Conservation (phyloP, 164 flowering plant species). For the Magnolia officinalis region DNA sequence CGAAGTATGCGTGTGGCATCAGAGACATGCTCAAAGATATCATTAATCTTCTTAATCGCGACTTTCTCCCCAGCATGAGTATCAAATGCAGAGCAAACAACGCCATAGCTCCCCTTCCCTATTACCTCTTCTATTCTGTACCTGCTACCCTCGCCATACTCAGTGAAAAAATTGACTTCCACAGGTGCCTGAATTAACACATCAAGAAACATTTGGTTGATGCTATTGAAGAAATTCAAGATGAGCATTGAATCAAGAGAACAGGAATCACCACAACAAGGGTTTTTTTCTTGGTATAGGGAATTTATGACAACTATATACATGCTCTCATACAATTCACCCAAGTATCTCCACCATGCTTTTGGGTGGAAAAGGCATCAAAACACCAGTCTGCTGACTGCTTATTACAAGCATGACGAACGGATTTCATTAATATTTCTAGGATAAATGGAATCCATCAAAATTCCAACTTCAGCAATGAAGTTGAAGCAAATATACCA, state of each 20-base stretch:
- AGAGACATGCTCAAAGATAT: constrained; percentile 94
- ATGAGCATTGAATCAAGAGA: not conserved
- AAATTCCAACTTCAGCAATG: not conserved
- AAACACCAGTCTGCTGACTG: too few relatives aligned
- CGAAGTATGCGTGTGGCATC: constrained; percentile 97
- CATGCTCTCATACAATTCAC: not conserved
- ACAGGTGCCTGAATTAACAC: constrained; percentile 52
- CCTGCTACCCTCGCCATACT: constrained; percentile 92
- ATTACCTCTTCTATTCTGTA: constrained; percentile 91
- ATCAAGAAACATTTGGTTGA: not conserved
- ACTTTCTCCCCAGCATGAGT: constrained; percentile 91
- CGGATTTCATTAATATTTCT: too few relatives aligned
- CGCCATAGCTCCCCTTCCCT: constrained; percentile 98
- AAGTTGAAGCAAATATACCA: not conserved
- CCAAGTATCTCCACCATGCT: not conserved
- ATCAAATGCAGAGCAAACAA: constrained; percentile 89
- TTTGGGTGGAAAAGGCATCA: too few relatives aligned
- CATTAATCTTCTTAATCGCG: constrained; percentile 95
- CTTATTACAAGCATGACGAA: too few relatives aligned
- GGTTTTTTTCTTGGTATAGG: too few relatives aligned
- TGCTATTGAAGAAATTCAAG: not conserved
- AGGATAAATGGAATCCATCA: not conserved
- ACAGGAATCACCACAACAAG: not conserved
- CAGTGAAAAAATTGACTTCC: constrained; percentile 89
- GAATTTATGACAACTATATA: too few relatives aligned